Base-by-base conservation (phyloP, 2,329 filamentous ascomycete genomes). In the Penicillium sclerotigenum region DNA sequence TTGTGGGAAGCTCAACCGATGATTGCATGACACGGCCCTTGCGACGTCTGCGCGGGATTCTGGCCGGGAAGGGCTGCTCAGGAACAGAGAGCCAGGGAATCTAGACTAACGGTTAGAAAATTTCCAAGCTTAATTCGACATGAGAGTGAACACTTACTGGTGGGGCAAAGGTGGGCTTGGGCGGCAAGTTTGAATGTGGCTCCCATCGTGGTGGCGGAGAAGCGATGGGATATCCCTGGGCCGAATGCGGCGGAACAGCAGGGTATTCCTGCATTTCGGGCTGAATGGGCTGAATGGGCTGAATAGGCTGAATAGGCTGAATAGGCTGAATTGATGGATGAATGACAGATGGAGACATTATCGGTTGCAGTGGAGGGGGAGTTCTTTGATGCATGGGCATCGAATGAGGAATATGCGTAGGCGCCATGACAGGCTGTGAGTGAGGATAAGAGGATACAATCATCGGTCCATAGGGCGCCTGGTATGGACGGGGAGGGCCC, bases 71-170 rank as follows among this genome's bases (percentile, higher is more conserved):
- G 2, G 78, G 72, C 31, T 72, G 72, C 20, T 81, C 79, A 16
- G 81, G 77, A 28, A 81, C 77, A 13, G 83, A 87, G 33, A 83
- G 77, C 84, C 84, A 87, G 11, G 84, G 84, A 20, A 87, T 72
- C 79, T 82, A 60, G 28, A 56, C 40, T 9, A 38, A 48, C 8
- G 43, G 51, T 69, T 49, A 67, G 59, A 37, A 22, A 20, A 42
- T 13, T 42, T 16, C 28, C 14, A 50, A 26, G 28, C 49, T 41
- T 13, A 8, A 36, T 36, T 37, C 14, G 26, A 10, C 31, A 28
- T 31, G 18, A 6, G 24, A 40, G 28, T 24, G 24, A 24, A 7
- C 33, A 68, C 76, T 72, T 70, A 80, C 78, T 13, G 77, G 74
- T 56, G 82, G 79, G 58, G 77, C 76, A 66, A 78, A 84, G 2